A percentile compares a stretch with the other conserved stretches of the same genome.
These are phyloP conservation scores for Pilaira anomala DNA, from an alignment of 192 early-diverging fungal species.

Conservation along the genomic window DNA sequence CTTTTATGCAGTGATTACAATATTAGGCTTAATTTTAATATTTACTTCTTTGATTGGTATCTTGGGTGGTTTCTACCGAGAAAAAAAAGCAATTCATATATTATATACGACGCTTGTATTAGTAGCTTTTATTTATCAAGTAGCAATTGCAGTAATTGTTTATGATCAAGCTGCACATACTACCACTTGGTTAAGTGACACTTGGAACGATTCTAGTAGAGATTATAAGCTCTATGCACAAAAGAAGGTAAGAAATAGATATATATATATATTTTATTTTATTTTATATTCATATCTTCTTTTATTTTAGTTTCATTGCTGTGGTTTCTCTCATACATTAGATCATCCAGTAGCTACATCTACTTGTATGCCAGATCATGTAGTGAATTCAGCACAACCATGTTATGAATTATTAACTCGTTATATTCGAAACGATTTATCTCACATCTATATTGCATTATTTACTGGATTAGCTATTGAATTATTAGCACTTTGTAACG, in stretches of 20 bases:
- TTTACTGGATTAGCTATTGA: slow-evolving; percentile 11
- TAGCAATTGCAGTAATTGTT: slow-evolving; percentile 18
- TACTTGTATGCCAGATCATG: slow-evolving; percentile 1
- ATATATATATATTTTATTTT: neutral
- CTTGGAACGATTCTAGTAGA: slow-evolving; percentile 12
- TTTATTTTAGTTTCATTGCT: slow-evolving; percentile 18
- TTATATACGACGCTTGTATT: slow-evolving; percentile 18
- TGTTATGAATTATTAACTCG: slow-evolving; percentile 3
- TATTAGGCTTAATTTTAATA: slow-evolving; percentile 17
- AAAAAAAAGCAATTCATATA: slow-evolving; percentile 16
- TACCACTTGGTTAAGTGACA: slow-evolving; percentile 8
- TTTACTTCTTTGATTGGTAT: slow-evolving; percentile 20
- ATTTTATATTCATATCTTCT: too few species aligned
- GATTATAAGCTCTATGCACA: slow-evolving; percentile 16
- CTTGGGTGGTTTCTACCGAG: slow-evolving; percentile 15
- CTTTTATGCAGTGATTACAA: slow-evolving; percentile 15
- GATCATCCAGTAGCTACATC: slow-evolving; percentile 12
- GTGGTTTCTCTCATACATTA: slow-evolving; percentile 17
- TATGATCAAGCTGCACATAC: slow-evolving; percentile 21
- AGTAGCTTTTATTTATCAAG: slow-evolving; percentile 22
- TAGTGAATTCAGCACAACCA: slow-evolving; percentile 6
- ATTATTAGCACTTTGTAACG: slow-evolving; percentile 19
- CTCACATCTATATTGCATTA: slow-evolving; percentile 11
- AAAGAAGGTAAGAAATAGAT: slow-evolving; percentile 12
- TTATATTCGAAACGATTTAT: slow-evolving; percentile 11